Percentiles rank a stretch among this genome's conserved stretches.
phyloP scores from a whole-genome alignment of 441 rosid genomes.

The Biscutella auriculata region DNA sequence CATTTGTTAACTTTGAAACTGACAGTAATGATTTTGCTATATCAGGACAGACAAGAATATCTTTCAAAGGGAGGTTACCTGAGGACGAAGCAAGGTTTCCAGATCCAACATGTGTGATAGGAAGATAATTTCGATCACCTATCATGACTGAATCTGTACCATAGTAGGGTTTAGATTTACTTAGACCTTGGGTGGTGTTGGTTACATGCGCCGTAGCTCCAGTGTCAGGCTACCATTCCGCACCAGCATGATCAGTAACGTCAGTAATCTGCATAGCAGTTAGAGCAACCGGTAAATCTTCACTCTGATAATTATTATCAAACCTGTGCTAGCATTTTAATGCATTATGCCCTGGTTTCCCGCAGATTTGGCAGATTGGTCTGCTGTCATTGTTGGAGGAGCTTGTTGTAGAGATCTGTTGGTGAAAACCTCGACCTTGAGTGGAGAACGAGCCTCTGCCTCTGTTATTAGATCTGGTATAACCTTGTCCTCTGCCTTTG shows the following conservation, averaged over 20 bases:
- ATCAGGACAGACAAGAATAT: background rate
- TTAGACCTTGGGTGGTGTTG: fast-evolving
- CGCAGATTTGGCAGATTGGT: background rate
- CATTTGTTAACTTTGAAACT: background rate
- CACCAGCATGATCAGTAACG: fast-evolving
- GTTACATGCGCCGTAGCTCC: background rate
- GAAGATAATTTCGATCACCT: background rate
- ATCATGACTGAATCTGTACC: background rate
- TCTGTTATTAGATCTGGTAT: background rate
- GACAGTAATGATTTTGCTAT: background rate
- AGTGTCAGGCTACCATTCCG: fast-evolving
- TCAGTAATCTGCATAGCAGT: background rate
- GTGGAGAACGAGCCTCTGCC: background rate
- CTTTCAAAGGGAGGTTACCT: background rate
- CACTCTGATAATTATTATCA: background rate
- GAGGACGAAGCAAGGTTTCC: fast-evolving
- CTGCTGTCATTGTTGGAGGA: background rate
- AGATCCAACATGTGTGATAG: background rate
- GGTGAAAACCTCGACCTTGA: background rate
- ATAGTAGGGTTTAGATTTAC: fast-evolving
- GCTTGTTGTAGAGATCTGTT: background rate
- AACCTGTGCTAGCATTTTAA: background rate
- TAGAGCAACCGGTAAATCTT: fast-evolving
- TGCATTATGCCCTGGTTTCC: background rate
- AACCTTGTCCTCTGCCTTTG: too few relatives aligned